These are phyloP conservation scores for Alternaria sp. DNA, from an alignment of 2,329 filamentous ascomycete genomes.

Conservation along the genomic window DNA sequence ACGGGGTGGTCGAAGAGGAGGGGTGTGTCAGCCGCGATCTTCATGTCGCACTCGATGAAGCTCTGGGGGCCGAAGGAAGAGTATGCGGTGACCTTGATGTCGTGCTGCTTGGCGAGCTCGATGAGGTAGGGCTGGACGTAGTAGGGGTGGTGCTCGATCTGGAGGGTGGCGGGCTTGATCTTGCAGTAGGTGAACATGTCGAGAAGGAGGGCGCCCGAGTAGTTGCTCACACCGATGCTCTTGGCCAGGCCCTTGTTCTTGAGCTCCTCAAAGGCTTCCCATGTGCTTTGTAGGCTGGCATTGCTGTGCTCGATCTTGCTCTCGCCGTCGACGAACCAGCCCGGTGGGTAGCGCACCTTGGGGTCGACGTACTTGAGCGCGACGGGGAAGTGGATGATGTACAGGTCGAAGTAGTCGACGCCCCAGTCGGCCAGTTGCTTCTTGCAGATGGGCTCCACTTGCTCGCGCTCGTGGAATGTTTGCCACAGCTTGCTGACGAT, in stretches of 20 bases:
- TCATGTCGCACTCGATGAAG: slow-evolving; percentile 47
- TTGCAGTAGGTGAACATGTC: slow-evolving; percentile 61
- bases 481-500: slow-evolving; percentile 95
- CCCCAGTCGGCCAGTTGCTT: slow-evolving; percentile 53
- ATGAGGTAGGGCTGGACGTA: slow-evolving; percentile 44
- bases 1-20: slow-evolving; percentile 53
- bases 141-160: slow-evolving; percentile 51
- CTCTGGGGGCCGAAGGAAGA: slow-evolving; percentile 56
- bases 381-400: slow-evolving; percentile 87
- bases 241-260: slow-evolving; percentile 43
- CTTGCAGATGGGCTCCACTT: slow-evolving; percentile 77
- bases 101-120: slow-evolving; percentile 42
- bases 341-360: slow-evolving; percentile 45
- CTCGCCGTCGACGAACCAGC: slow-evolving; percentile 44
- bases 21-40: slow-evolving; percentile 38
- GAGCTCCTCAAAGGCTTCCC: slow-evolving; percentile 52
- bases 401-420: slow-evolving; percentile 50
- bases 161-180: slow-evolving; percentile 44
- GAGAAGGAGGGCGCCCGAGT: slow-evolving; percentile 54
- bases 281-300: slow-evolving; percentile 45
- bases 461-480: slow-evolving; percentile 82
- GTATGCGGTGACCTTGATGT: slow-evolving; percentile 46
- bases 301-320: slow-evolving; percentile 48
- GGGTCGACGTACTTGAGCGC: slow-evolving; percentile 67
- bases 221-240: slow-evolving; percentile 49